Evolutionary conservation across 2,329 filamentous ascomycete genomes (phyloP).

Genomic region (Trichoderma koningiopsis): DNA sequence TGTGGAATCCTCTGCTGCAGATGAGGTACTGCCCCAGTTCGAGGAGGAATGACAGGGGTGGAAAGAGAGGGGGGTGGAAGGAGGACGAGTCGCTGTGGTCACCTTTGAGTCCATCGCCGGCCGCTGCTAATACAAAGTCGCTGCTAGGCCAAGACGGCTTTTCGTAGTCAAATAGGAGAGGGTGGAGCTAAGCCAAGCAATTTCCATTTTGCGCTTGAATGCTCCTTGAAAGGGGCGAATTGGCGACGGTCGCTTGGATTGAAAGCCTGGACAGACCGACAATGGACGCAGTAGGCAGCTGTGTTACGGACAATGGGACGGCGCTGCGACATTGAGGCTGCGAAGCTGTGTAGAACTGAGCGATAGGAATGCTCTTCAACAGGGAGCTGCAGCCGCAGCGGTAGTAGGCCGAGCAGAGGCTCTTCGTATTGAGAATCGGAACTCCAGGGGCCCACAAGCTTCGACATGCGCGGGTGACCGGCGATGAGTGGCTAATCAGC

Average conservation of each 20-base stretch:
- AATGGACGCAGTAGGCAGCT: not conserved
- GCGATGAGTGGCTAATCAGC: conserved; percentile 24
- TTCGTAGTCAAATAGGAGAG: conserved; percentile 25
- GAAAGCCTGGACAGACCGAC: not conserved
- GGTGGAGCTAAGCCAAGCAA: conserved; percentile 29
- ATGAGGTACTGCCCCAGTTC: conserved; percentile 24
- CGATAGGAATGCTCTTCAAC: not conserved
- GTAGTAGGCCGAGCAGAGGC: not conserved
- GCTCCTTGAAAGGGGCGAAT: conserved; percentile 20
- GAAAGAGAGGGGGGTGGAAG: conserved; percentile 10
- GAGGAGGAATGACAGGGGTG: conserved; percentile 22
- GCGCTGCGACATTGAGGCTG: conserved; percentile 11
- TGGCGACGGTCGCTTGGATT: not conserved
- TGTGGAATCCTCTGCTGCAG: conserved; percentile 24
- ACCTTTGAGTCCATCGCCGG: conserved; percentile 32
- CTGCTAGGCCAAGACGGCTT: conserved; percentile 24
- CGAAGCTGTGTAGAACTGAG: conserved; percentile 5
- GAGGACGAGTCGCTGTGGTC: conserved; percentile 32
- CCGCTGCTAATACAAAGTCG: conserved; percentile 10
- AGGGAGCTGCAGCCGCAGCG: not conserved
- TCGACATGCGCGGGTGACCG: conserved; percentile 1
- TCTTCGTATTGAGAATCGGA: conserved; percentile 8
- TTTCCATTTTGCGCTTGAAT: conserved; percentile 27
- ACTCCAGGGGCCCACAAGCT: conserved; percentile 3
- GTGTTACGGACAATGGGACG: conserved; percentile 1